phyloP scores from a whole-genome alignment of 164 flowering plant genomes.

The Dillenia turbinata region DNA sequence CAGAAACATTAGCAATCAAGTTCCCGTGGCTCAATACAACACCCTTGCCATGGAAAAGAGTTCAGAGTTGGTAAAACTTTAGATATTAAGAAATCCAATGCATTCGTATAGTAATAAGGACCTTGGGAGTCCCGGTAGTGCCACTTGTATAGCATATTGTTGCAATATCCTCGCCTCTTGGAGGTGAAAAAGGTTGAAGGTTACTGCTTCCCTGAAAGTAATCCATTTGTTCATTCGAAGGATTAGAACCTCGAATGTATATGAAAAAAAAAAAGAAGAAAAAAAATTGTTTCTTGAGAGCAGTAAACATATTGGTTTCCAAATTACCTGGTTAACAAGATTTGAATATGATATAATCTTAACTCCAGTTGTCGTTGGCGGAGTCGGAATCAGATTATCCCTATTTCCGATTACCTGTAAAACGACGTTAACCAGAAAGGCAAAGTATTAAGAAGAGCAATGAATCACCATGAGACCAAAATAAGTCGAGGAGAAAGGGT shows the following conservation, averaged over 20 bases:
- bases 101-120: conserved; percentile 3
- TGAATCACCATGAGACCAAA: not conserved
- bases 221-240: not conserved
- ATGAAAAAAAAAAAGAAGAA: too few species aligned
- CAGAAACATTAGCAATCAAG: conserved; percentile 84
- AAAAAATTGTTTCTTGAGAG: too few species aligned
- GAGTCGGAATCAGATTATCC: conserved; percentile 68
- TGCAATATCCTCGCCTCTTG: conserved; percentile 83
- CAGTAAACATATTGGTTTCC: too few species aligned
- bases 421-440: not conserved
- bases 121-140: conserved; percentile 99
- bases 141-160: conserved; percentile 99
- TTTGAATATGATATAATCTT: conserved; percentile 62
- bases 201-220: conserved; percentile 52
- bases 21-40: conserved; percentile 81
- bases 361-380: conserved; percentile 64
- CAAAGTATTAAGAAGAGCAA: not conserved
- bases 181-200: conserved; percentile 71
- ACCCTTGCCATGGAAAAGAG: conserved; percentile 46
- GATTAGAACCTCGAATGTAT: too few species aligned
- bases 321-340: conserved; percentile 59
- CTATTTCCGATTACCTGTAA: conserved; percentile 76
- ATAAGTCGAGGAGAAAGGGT: not conserved
- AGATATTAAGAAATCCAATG: too few species aligned
- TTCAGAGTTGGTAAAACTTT: not conserved